phyloP scores from a whole-genome alignment of 306 rosid genomes.

The Cucurbita maxima region DNA sequence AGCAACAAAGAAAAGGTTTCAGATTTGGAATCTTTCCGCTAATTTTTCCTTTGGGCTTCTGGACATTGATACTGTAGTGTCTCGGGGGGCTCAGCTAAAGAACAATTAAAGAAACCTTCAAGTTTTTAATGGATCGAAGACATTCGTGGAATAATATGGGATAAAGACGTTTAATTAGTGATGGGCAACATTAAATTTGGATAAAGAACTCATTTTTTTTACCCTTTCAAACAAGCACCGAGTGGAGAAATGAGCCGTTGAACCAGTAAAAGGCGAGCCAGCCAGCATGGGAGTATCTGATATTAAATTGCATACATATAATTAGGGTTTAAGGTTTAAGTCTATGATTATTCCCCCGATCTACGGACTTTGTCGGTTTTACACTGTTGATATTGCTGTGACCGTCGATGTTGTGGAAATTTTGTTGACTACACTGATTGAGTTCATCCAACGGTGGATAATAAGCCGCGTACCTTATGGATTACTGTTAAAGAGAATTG shows the following conservation, averaged over 20 bases:
- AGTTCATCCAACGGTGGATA: neutral
- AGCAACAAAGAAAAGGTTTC: constrained; percentile 11
- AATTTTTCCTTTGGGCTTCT: neutral
- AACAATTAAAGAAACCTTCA: neutral
- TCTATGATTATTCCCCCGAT: neutral
- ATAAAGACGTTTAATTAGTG: neutral
- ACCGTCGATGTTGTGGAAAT: constrained; percentile 4
- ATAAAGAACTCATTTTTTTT: neutral
- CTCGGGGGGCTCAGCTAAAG: neutral
- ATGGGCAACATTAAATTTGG: neutral
- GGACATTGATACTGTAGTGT: constrained; percentile 34
- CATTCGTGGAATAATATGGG: neutral
- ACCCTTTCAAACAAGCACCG: neutral
- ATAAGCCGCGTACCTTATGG: neutral
- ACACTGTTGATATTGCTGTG: neutral
- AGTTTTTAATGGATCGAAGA: neutral
- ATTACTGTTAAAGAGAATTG: neutral
- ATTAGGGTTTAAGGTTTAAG: neutral
- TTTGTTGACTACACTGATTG: neutral
- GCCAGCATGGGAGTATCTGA: neutral
- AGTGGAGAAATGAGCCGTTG: neutral
- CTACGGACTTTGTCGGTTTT: constrained; percentile 1
- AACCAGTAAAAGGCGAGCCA: neutral
- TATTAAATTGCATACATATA: neutral
- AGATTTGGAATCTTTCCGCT: constrained; percentile 39